Conservation (phyloP, 2,329 filamentous ascomycete genomes). For the Rhinocladiella similis region DNA sequence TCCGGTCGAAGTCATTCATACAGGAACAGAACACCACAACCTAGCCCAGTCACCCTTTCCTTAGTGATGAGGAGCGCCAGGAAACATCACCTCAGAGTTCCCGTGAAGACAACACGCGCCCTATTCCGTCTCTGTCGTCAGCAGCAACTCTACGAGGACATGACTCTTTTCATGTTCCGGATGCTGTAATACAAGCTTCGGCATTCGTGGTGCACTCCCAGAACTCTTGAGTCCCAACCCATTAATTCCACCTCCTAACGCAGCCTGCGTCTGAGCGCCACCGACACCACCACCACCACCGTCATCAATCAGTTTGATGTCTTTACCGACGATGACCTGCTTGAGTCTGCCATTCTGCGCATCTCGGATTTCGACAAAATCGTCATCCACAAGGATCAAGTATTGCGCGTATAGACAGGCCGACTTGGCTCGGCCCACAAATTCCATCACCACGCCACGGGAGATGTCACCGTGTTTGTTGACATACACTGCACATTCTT, state of each 20-base stretch:
- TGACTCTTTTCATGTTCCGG: constrained; percentile 81
- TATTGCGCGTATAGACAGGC: constrained; percentile 91
- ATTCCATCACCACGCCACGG: constrained; percentile 95
- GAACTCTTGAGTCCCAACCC: constrained; percentile 35
- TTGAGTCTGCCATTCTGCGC: constrained; percentile 90
- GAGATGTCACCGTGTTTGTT: constrained; percentile 97
- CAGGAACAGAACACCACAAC: background rate
- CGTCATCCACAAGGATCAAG: constrained; percentile 87
- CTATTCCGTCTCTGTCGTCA: constrained; percentile 69
- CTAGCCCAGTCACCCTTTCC: background rate
- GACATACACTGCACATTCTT: constrained; percentile 95
- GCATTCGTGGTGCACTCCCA: constrained; percentile 60
- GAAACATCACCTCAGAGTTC: background rate
- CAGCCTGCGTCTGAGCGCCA: constrained; percentile 42
- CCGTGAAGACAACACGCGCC: background rate
- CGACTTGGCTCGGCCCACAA: constrained; percentile 86
- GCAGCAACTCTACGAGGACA: constrained; percentile 85
- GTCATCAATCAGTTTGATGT: constrained; percentile 88
- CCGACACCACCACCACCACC: constrained; percentile 67
- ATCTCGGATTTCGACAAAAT: constrained; percentile 96
- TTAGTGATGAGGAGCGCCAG: background rate
- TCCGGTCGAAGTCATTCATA: background rate
- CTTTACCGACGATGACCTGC: constrained; percentile 89
- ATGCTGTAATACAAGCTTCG: constrained; percentile 95
- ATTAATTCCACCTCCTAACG: constrained; percentile 38